Conservation (phyloP, 305 asterid species). For the Ilex paraguariensis region DNA sequence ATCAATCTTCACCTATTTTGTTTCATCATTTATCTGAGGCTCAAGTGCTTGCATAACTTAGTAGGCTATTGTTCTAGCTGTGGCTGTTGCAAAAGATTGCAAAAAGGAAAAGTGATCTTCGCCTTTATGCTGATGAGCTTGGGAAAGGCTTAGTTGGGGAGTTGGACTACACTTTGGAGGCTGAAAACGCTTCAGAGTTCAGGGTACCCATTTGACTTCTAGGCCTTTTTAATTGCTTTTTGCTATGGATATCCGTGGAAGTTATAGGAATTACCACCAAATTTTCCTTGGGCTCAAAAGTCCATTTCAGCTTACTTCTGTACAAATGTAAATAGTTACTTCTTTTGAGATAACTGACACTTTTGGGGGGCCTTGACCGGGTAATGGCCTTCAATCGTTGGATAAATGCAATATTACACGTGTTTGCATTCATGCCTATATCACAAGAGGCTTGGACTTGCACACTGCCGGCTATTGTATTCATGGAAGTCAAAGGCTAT, state of each 20-base stretch:
- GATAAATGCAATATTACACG: too few relatives aligned
- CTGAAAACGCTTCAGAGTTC: conserved; percentile 81
- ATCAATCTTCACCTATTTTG: conserved; percentile 17
- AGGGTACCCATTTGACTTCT: conserved; percentile 36
- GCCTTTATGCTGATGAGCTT: conserved; percentile 93
- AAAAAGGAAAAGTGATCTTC: conserved; percentile 77
- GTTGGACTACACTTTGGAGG: conserved; percentile 93
- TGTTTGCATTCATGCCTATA: too few relatives aligned
- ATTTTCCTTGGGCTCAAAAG: too few relatives aligned
- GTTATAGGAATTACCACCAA: neutral
- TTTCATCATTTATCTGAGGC: conserved; percentile 8
- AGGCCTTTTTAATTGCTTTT: conserved; percentile 9
- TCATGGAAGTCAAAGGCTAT: too few relatives aligned
- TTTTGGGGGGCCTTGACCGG: too few relatives aligned
- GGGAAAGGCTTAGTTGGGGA: conserved; percentile 96
- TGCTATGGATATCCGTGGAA: neutral
- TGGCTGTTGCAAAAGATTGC: conserved; percentile 79
- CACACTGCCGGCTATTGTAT: too few relatives aligned
- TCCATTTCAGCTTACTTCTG: too few relatives aligned
- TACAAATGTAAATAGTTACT: too few relatives aligned
- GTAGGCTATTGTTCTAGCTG: conserved; percentile 49
- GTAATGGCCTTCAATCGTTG: too few relatives aligned
- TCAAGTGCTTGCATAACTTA: conserved; percentile 26
- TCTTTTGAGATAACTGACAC: too few relatives aligned
- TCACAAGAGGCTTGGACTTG: too few relatives aligned